Percentiles rank a stretch among this genome's conserved stretches.
These are phyloP conservation scores for Apiospora sp. DNA, from an alignment of 2,329 filamentous ascomycete species.

Conservation along the genomic window DNA sequence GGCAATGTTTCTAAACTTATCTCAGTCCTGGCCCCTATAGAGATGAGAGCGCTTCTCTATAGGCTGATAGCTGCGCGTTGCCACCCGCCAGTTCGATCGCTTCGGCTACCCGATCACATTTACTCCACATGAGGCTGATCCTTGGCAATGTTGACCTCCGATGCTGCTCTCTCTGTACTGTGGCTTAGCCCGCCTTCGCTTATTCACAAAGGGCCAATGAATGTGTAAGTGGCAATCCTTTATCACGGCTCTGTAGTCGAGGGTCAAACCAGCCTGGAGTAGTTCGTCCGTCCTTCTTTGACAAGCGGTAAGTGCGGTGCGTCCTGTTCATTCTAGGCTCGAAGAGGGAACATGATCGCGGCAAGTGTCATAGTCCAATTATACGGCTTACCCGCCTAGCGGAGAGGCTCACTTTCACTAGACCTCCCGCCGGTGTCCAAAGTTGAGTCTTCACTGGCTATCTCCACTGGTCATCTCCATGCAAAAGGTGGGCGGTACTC, in stretches of 20 bases:
- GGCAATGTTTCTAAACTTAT: slow-evolving; percentile 11
- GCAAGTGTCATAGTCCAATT: slow-evolving; percentile 1
- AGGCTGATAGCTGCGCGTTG: background rate
- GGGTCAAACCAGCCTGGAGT: background rate
- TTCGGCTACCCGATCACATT: slow-evolving; percentile 1
- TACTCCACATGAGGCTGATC: slow-evolving; percentile 18
- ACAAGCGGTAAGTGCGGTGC: background rate
- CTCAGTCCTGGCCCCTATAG: background rate
- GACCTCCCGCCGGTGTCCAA: slow-evolving; percentile 11
- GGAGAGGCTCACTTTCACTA: slow-evolving; percentile 15
- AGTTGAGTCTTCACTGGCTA: background rate
- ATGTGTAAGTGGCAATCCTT: slow-evolving; percentile 1
- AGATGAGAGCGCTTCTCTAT: background rate
- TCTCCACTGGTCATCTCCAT: slow-evolving; percentile 1
- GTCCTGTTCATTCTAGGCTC: background rate
- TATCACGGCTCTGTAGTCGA: background rate
- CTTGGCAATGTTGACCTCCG: background rate
- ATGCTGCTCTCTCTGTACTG: background rate
- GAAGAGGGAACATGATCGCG: slow-evolving; percentile 9
- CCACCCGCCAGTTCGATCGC: slow-evolving; percentile 9
- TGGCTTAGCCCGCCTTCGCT: slow-evolving; percentile 14
- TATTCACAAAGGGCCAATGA: background rate
- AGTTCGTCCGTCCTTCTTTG: background rate
- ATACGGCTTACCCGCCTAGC: background rate
- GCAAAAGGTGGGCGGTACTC: slow-evolving; percentile 8